These are phyloP conservation scores for Agrostemma githago DNA, from an alignment of 148 eudicot genomes.

Conservation along the genomic window DNA sequence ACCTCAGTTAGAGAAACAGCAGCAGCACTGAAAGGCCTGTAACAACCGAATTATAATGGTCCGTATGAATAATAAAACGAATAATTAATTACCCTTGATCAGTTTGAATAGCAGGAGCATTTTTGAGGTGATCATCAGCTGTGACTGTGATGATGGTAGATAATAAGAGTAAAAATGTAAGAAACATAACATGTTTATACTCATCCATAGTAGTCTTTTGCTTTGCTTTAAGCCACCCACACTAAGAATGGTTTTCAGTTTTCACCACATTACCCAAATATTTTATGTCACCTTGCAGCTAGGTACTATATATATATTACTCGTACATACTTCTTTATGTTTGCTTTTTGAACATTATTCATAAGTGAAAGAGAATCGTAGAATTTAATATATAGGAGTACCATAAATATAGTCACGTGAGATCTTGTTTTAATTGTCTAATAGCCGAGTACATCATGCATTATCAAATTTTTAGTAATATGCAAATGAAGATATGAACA, in stretches of 20 bases:
- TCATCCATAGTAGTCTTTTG: neutral
- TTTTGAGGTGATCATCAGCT: conserved; percentile 15
- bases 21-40: too few relatives aligned
- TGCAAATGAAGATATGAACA: too few relatives aligned
- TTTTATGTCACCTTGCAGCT: neutral
- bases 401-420: too few relatives aligned
- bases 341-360: too few relatives aligned
- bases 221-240: neutral
- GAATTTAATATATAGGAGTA: too few relatives aligned
- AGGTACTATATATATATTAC: neutral
- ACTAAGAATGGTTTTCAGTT: neutral
- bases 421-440: too few relatives aligned
- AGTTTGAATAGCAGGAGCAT: conserved; percentile 8
- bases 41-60: too few relatives aligned
- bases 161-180: conserved; percentile 4
- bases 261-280: neutral
- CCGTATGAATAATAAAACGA: too few relatives aligned
- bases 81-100: conserved; percentile 11
- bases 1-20: neutral
- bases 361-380: too few relatives aligned
- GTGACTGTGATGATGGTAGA: neutral
- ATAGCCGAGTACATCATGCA: too few relatives aligned
- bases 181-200: conserved; percentile 16
- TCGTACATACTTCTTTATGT: neutral
- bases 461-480: too few relatives aligned